Evolutionary conservation across 1,284 basidiomycete species (phyloP).

Genomic region (Ceratobasidium sp.): DNA sequence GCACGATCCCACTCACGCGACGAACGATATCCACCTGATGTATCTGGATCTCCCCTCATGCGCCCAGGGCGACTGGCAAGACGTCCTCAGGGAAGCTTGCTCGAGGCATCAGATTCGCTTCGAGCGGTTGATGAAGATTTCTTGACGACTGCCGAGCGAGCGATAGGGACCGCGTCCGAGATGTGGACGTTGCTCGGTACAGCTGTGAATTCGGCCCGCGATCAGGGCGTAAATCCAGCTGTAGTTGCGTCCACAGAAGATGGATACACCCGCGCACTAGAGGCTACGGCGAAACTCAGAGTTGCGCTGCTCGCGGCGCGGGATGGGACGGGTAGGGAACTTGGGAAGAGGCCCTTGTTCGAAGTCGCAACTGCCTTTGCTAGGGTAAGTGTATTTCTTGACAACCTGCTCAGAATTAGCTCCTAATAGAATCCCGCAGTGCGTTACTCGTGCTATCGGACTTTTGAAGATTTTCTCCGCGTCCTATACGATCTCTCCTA

Average conservation of each 20-base stretch:
- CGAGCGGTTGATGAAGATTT: conserved; percentile 69
- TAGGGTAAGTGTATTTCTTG: conserved; percentile 55
- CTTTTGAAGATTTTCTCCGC: conserved; percentile 47
- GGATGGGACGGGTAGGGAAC: conserved; percentile 57
- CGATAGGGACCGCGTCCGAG: conserved; percentile 73
- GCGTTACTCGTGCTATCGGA: conserved; percentile 42
- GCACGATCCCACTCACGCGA: conserved; percentile 31
- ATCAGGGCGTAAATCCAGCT: conserved; percentile 9
- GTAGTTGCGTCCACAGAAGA: conserved; percentile 50
- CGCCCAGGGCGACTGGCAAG: conserved; percentile 25
- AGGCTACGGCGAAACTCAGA: conserved; percentile 66
- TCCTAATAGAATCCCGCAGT: conserved; percentile 24
- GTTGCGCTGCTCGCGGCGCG: conserved; percentile 65
- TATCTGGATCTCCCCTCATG: conserved; percentile 59
- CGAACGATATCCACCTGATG: conserved; percentile 46
- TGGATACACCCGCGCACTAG: conserved; percentile 65
- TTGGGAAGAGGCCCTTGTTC: conserved; percentile 67
- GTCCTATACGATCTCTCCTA: conserved; percentile 64
- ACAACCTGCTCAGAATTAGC: background rate
- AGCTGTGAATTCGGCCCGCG: conserved; percentile 19
- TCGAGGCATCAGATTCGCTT: conserved; percentile 61
- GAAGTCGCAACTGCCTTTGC: conserved; percentile 78
- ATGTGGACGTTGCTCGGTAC: conserved; percentile 62
- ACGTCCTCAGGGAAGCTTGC: conserved; percentile 37
- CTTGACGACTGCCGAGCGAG: conserved; percentile 71